phyloP scores from a whole-genome alignment of 1,139 yeast species.

The Kurtzmaniella quercitrusa region DNA sequence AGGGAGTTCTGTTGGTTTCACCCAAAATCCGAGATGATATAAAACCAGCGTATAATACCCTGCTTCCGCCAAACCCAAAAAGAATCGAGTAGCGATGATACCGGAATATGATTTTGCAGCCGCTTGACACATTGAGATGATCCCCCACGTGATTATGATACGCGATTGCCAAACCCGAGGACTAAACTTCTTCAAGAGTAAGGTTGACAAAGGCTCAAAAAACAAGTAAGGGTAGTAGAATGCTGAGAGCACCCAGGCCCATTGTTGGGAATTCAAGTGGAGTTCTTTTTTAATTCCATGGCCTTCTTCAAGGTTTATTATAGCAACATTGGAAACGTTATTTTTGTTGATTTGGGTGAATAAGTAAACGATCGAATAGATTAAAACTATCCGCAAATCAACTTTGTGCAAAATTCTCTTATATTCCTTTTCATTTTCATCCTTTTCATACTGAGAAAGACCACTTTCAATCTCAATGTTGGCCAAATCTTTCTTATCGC shows the following conservation, averaged over 20 bases:
- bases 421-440: not conserved
- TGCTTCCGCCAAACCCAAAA: conserved; percentile 26
- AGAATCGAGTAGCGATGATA: conserved; percentile 22
- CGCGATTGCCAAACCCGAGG: conserved; percentile 11
- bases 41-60: conserved; percentile 20
- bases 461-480: not conserved
- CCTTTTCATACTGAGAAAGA: not conserved
- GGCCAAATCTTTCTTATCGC: not conserved
- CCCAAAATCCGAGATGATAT: conserved; percentile 14
- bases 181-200: conserved; percentile 10
- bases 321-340: conserved; percentile 15
- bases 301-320: conserved; percentile 13
- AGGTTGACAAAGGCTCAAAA: conserved; percentile 10
- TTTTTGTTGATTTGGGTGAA: conserved; percentile 13
- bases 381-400: conserved; percentile 11
- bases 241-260: conserved; percentile 16
- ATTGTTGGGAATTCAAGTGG: conserved; percentile 12
- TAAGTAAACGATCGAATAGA: conserved; percentile 13
- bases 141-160: conserved; percentile 13
- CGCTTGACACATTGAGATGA: conserved; percentile 12
- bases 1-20: conserved; percentile 13
- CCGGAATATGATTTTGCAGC: conserved; percentile 21
- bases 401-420: conserved; percentile 10
- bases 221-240: conserved; percentile 11
- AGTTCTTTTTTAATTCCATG: conserved; percentile 14